phyloP scores from a whole-genome alignment of 2,329 filamentous ascomycete species.

The Penicillium sp. region DNA sequence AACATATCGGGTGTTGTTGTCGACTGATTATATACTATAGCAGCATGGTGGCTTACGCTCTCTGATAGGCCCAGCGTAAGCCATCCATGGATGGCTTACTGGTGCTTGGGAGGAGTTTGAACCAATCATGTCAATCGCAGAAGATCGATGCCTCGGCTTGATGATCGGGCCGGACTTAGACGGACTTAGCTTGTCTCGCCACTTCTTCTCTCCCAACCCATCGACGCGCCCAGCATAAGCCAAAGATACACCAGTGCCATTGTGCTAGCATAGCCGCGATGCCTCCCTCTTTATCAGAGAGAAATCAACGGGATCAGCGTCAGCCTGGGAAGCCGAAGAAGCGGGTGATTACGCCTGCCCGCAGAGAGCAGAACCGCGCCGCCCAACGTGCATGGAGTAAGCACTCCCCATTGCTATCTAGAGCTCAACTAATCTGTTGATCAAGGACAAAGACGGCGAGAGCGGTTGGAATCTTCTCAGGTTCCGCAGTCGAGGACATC shows the following conservation, averaged over 20 bases:
- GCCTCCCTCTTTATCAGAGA: no score
- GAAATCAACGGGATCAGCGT: no score
- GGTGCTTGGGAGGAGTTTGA: no score
- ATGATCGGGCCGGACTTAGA: slow-evolving; percentile 1
- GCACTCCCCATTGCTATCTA: slow-evolving; percentile 4
- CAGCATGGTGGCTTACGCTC: neutral
- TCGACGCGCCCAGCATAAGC: neutral
- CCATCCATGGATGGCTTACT: no score
- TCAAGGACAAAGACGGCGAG: slow-evolving; percentile 10
- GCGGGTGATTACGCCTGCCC: slow-evolving; percentile 37
- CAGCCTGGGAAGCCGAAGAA: slow-evolving; percentile 21
- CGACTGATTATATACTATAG: slow-evolving; percentile 16
- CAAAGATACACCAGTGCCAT: no score
- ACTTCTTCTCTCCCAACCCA: neutral
- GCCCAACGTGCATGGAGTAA: slow-evolving; percentile 39
- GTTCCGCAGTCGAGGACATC: neutral
- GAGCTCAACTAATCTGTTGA: neutral
- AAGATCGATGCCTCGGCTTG: no score
- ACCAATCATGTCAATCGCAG: no score
- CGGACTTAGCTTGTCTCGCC: neutral
- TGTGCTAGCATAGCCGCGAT: no score
- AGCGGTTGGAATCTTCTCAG: neutral
- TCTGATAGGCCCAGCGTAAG: slow-evolving; percentile 5
- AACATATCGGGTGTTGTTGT: neutral
- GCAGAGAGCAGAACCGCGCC: slow-evolving; percentile 39